Evolutionary conservation across 495 filamentous ascomycete species (phyloP), one percentile per base, ranked within the genome.

Genomic region (Paragyromitra xinjiangensis): DNA sequence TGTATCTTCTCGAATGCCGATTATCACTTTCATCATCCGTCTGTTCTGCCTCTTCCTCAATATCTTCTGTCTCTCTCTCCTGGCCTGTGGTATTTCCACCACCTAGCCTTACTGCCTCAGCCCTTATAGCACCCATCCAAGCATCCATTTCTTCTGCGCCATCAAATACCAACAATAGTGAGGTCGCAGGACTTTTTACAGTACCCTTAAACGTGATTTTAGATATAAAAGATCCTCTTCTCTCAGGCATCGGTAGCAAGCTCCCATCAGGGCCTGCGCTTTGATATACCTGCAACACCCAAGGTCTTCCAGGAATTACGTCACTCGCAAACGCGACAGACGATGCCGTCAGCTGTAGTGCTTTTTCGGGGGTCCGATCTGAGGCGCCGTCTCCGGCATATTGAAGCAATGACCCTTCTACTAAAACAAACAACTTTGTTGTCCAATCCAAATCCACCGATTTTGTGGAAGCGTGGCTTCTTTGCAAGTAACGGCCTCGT

Each of bases 261-360:
- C 83, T 82, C 24, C 87, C 87, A 39, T 95, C 91, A 9, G 89
- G 86, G 22, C 91, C 89, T 5, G 87, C 88, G 22, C 88, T 87
- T 62, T 94, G 91, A n/a, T 92, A 93, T 14, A 98, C 88, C 80
- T 98, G 95, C 64, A 99, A 81, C 1, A 99, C 95, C 89, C 91
- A 97, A 78, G 95, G 95, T 74, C 91, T 91, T 29, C 95, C 95
- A 0, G 94, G 94, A 75, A 99, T 95, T 2, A 92, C 89, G 84
- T 99, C 95, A 78, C 91, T 97, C 0, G 92, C 95, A 85, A 97
- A 99, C 22, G 95, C 95, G 12, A 94, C 94, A 6, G 95, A 97
- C 19, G 93, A 89, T 71, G 91, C 91, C 1, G 92, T 92, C 34
- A 99, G 85, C 45, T 92, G 91, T 78, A 98, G 85, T 79, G 95